Base-by-base conservation (phyloP, 2,329 filamentous ascomycete genomes). In the Colletotrichum tofieldiae region DNA sequence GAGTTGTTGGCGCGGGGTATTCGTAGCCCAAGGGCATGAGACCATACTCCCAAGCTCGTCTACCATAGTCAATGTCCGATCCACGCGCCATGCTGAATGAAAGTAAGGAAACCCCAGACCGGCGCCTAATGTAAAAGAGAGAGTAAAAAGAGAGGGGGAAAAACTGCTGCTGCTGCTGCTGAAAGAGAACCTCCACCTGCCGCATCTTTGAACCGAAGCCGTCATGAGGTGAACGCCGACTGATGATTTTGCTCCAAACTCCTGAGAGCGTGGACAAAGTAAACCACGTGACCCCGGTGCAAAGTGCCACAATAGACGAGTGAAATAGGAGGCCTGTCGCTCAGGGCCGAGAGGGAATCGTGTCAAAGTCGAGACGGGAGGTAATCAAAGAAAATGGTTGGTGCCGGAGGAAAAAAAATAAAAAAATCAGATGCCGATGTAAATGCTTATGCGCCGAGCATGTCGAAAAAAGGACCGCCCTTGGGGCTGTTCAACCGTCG, bases 31-130 rank as follows among this genome's bases (percentile, higher is more conserved):
- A 65, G 52, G 69, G 67, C 65, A 29, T 49, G 65, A 60, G 67
- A 65, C 66, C 49, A 61, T 41, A 69, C 55, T 47, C 55, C 66
- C 26, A 58, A 65, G 49, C 49, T 60, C 61, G 61, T 71, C 67
- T 69, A 72, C 60, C 54, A 51, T 71, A 62, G 67, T 72, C 66
- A 66, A 73, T 71, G 55, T 71, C 61, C 67, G 51, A 66, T 65
- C 67, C 71, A 71, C 71, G 61, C 71, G 71, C 71, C 71, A 62
- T 73, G 71, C 71, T 71, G 61, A 73, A 67, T 65, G 58, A 69
- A 74, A 67, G 67, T 58, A 72, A 72, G 62, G 60, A 69, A 70
- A 62, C 47, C 59, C 43, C 56, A 65, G 49, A 49, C 65, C 60
- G 41, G 64, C 49, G 54, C 52, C 58, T 20, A 64, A 37, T 52